phyloP scores from a whole-genome alignment of 768 basidiomycete species.

The Termitomyces sp. region DNA sequence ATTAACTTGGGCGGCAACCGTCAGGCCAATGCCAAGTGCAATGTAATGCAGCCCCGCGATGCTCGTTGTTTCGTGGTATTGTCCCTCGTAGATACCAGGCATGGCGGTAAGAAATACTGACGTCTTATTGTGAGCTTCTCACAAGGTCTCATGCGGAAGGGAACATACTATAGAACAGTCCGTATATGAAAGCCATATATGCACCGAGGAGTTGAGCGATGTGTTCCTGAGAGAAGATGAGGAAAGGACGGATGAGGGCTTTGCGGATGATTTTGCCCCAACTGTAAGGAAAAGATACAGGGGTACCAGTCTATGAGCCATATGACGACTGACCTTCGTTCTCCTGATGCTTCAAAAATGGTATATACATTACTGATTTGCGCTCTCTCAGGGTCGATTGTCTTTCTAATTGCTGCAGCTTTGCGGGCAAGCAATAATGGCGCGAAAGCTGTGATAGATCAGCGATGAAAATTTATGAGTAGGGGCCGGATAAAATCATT shows the following conservation, averaged over 20 bases:
- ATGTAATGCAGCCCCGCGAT: slow-evolving; percentile 68
- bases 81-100: slow-evolving; percentile 47
- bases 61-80: slow-evolving; percentile 51
- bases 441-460: slow-evolving; percentile 31
- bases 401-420: slow-evolving; percentile 37
- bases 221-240: slow-evolving; percentile 51
- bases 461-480: background rate
- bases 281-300: slow-evolving; percentile 24
- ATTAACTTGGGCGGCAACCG: slow-evolving; percentile 45
- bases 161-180: slow-evolving; percentile 48
- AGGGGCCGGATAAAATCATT: slow-evolving; percentile 5
- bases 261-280: slow-evolving; percentile 46
- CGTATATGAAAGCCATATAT: slow-evolving; percentile 71
- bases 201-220: slow-evolving; percentile 63
- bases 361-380: slow-evolving; percentile 35
- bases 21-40: slow-evolving; percentile 61
- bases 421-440: slow-evolving; percentile 44
- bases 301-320: background rate
- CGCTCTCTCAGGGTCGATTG: slow-evolving; percentile 43
- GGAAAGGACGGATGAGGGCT: slow-evolving; percentile 64
- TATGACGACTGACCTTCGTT: slow-evolving; percentile 34
- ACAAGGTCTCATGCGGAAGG: background rate
- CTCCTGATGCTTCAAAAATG: slow-evolving; percentile 34
- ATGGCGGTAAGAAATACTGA: slow-evolving; percentile 66
- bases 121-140: background rate